These are phyloP conservation scores for Ceratobasidium sp. DNA, from an alignment of 1,284 basidiomycete genomes.

Conservation along the genomic window DNA sequence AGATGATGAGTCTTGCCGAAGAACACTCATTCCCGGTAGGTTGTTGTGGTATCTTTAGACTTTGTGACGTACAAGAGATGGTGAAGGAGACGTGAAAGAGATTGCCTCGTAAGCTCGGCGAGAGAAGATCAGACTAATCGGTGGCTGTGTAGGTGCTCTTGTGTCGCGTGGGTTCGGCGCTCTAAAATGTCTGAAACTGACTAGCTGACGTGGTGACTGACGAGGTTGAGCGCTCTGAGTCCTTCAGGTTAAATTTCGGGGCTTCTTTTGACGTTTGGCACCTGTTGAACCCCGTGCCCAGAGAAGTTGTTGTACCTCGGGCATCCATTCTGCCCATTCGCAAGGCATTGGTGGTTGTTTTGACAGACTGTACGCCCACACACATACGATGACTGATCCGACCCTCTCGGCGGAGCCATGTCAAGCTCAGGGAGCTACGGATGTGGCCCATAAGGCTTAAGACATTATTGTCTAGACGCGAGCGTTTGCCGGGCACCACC, in stretches of 20 bases:
- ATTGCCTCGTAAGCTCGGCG: background rate
- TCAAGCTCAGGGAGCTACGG: background rate
- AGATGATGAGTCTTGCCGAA: slow-evolving; percentile 37
- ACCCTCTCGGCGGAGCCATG: background rate
- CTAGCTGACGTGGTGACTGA: background rate
- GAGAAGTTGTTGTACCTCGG: background rate
- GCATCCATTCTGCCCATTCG: background rate
- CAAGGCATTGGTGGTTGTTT: background rate
- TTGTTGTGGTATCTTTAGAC: background rate
- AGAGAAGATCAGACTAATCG: slow-evolving; percentile 3
- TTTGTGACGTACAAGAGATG: background rate
- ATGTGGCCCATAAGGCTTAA: background rate
- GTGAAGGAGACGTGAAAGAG: background rate
- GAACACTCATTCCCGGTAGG: slow-evolving; percentile 22
- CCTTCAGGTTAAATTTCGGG: background rate
- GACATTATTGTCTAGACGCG: background rate
- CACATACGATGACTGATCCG: background rate
- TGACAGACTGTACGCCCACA: background rate
- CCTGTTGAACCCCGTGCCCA: background rate
- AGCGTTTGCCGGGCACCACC: background rate
- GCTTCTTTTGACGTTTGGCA: background rate
- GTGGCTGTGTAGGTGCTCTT: slow-evolving; percentile 11
- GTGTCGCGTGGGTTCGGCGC: background rate
- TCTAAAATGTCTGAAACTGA: slow-evolving; percentile 3
- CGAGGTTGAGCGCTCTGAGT: background rate